phyloP scores from a whole-genome alignment of 768 basidiomycete genomes.

The Sporobolomyces roseus region DNA sequence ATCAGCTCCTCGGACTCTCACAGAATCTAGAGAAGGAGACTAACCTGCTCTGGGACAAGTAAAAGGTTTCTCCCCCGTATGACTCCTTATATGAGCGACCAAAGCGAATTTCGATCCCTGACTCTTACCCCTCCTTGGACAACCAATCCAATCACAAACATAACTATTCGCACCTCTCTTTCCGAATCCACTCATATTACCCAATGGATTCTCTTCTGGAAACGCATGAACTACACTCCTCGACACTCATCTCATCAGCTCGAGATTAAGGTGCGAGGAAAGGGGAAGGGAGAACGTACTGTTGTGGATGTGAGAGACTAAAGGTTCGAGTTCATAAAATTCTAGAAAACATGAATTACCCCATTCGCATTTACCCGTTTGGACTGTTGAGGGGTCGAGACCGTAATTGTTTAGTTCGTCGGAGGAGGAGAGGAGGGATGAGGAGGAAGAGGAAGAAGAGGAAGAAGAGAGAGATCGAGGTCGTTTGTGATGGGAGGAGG shows the following conservation, averaged over 20 bases:
- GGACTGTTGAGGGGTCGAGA: constrained; percentile 11
- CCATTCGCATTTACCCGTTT: constrained; percentile 69
- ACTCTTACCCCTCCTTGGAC: constrained; percentile 69
- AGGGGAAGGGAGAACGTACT: constrained; percentile 55
- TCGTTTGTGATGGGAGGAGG: not conserved
- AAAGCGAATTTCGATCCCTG: constrained; percentile 88
- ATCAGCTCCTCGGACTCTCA: not conserved
- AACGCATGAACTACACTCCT: not conserved
- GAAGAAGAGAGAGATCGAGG: constrained; percentile 5
- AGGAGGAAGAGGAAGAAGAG: constrained; percentile 9
- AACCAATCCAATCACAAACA: constrained; percentile 83
- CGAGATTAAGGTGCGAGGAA: not conserved
- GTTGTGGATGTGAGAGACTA: constrained; percentile 78
- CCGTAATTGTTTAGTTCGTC: not conserved
- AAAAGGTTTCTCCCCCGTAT: constrained; percentile 93
- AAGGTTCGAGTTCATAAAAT: constrained; percentile 67
- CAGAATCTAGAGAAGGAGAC: constrained; percentile 40
- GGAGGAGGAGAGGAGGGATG: constrained; percentile 1
- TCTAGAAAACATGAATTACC: constrained; percentile 64
- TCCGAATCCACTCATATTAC: constrained; percentile 75
- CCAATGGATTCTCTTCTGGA: constrained; percentile 27
- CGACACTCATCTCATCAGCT: not conserved
- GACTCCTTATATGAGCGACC: constrained; percentile 82
- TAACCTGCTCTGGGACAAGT: constrained; percentile 72
- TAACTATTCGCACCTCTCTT: constrained; percentile 61